phyloP scores from a whole-genome alignment of 805 yeast genomes.

The Kodamaea leandrae region DNA sequence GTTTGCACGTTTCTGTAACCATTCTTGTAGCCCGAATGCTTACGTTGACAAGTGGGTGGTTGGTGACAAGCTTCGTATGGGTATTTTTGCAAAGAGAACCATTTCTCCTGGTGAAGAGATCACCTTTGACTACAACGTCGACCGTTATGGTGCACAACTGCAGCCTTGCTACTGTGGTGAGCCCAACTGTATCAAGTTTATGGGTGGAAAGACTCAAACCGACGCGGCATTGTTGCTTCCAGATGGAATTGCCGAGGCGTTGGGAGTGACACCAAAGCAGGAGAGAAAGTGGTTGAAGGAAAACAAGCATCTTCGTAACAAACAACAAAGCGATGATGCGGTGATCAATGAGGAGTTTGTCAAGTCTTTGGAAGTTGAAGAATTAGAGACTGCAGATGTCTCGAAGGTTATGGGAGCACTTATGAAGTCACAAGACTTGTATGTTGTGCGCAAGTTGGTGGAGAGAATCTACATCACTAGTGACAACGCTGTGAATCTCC shows the following conservation, averaged over 20 bases:
- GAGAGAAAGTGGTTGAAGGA: slow-evolving; percentile 72
- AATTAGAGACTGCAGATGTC: slow-evolving; percentile 56
- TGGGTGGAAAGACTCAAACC: slow-evolving; percentile 97
- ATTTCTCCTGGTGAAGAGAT: slow-evolving; percentile 82
- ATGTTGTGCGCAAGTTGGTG: slow-evolving; percentile 63
- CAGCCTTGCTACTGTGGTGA: slow-evolving; percentile 96
- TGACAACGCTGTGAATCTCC: slow-evolving; percentile 49
- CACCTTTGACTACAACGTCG: slow-evolving; percentile 91
- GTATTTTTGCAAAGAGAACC: slow-evolving; percentile 80
- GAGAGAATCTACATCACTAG: slow-evolving; percentile 60
- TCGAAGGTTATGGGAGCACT: slow-evolving; percentile 78
- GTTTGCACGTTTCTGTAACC: slow-evolving; percentile 89
- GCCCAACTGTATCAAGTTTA: slow-evolving; percentile 83
- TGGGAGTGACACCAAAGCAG: slow-evolving; percentile 66
- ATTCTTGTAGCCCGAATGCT: slow-evolving; percentile 93
- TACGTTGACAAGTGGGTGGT: slow-evolving; percentile 98
- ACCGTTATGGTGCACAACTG: slow-evolving; percentile 90
- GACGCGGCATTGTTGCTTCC: slow-evolving; percentile 85
- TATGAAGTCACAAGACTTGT: slow-evolving; percentile 68
- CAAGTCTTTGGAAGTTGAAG: slow-evolving; percentile 51
- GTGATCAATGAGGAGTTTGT: slow-evolving; percentile 66
- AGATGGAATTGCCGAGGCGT: slow-evolving; percentile 77
- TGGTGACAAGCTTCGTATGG: slow-evolving; percentile 86
- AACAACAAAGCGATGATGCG: slow-evolving; percentile 53
- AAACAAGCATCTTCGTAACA: slow-evolving; percentile 48